phyloP scores from a whole-genome alignment of 2,329 filamentous ascomycete species.

The Rutstroemia sp. region DNA sequence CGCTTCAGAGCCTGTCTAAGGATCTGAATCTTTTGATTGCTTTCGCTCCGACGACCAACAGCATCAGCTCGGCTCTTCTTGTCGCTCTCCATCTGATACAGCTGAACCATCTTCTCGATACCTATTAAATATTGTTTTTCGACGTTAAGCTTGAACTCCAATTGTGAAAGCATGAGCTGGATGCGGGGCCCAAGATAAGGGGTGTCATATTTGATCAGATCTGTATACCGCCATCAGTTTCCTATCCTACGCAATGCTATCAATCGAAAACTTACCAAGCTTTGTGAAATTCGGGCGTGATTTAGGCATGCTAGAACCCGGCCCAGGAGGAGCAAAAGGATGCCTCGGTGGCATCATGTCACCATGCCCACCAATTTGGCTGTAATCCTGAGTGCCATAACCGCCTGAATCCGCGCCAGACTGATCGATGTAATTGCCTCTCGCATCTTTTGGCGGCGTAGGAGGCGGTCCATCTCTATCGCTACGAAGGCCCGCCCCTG shows the following conservation, averaged over 20 bases:
- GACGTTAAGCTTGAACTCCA: slow-evolving; percentile 97
- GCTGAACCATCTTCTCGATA: slow-evolving; percentile 97
- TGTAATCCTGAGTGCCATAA: slow-evolving; percentile 52
- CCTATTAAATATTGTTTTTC: slow-evolving; percentile 99
- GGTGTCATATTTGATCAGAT: slow-evolving; percentile 97
- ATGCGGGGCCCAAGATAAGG: slow-evolving; percentile 93
- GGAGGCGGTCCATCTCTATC: slow-evolving; percentile 43
- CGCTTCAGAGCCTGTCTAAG: slow-evolving; percentile 92
- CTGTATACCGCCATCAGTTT: slow-evolving; percentile 39
- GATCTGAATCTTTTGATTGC: slow-evolving; percentile 94
- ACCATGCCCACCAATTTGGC: slow-evolving; percentile 54
- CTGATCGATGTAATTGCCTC: slow-evolving; percentile 36
- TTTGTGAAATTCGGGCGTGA: slow-evolving; percentile 88
- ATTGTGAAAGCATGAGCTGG: slow-evolving; percentile 96
- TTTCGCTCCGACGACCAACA: slow-evolving; percentile 82
- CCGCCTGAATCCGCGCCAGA: slow-evolving; percentile 48
- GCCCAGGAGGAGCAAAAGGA: slow-evolving; percentile 68
- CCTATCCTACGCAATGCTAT: slow-evolving; percentile 1
- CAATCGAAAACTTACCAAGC: slow-evolving; percentile 58
- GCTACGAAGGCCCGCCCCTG: slow-evolving; percentile 38
- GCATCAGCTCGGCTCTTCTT: slow-evolving; percentile 92
- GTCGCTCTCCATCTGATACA: slow-evolving; percentile 96
- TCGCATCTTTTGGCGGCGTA: slow-evolving; percentile 68
- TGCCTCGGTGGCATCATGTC: slow-evolving; percentile 76
- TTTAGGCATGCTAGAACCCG: slow-evolving; percentile 61